phyloP scores from a whole-genome alignment of 345 rosid species.

The Gossypium arboreum region DNA sequence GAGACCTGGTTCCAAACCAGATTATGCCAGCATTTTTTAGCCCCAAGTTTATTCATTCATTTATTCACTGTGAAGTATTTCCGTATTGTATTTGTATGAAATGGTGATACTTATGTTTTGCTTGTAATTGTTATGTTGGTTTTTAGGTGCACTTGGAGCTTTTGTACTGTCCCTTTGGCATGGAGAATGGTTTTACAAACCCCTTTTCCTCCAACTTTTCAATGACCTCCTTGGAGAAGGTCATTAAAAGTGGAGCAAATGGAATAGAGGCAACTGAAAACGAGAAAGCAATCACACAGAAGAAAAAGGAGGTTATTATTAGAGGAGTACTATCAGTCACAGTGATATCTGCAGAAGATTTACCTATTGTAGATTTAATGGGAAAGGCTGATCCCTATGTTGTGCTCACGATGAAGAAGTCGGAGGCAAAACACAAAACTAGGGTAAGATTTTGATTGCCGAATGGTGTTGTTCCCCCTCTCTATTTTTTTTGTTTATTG shows the following conservation, averaged over 20 bases:
- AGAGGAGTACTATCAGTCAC: slow-evolving; percentile 93
- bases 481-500: slow-evolving; percentile 1
- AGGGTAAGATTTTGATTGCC: slow-evolving; percentile 44
- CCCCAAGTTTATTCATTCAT: not conserved
- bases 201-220: slow-evolving; percentile 51
- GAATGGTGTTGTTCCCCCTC: slow-evolving; percentile 2
- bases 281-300: slow-evolving; percentile 44
- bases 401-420: slow-evolving; percentile 81
- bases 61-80: not conserved
- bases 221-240: slow-evolving; percentile 92
- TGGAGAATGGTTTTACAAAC: slow-evolving; percentile 54
- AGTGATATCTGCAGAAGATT: slow-evolving; percentile 89
- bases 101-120: not conserved
- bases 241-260: slow-evolving; percentile 58
- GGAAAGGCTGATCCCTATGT: slow-evolving; percentile 97
- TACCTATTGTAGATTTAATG: slow-evolving; percentile 76
- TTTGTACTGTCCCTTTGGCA: slow-evolving; percentile 73
- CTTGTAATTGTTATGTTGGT: not conserved
- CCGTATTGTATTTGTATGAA: not conserved
- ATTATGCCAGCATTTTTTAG: not conserved
- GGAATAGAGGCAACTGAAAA: slow-evolving; percentile 43
- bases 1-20: not conserved
- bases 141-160: slow-evolving; percentile 94
- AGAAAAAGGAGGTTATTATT: slow-evolving; percentile 73
- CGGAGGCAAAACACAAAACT: slow-evolving; percentile 70